Evolutionary conservation across 495 filamentous ascomycete species (phyloP).

Genomic region (Penicillium goetzii): DNA sequence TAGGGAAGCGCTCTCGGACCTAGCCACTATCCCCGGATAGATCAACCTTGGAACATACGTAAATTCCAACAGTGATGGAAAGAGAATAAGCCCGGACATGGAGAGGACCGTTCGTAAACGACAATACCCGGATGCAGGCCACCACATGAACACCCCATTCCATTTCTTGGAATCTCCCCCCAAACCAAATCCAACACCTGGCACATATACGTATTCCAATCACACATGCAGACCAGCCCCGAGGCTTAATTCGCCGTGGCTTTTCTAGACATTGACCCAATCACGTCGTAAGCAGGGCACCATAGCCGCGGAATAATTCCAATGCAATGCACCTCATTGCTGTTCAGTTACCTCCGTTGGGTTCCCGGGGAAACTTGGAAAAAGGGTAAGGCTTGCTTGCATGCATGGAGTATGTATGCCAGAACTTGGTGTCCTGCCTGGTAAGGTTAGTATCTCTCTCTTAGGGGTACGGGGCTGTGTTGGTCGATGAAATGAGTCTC

Average conservation of each 20-base stretch:
- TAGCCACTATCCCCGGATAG: neutral
- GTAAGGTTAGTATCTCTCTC: neutral
- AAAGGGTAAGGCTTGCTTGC: slow-evolving; percentile 6
- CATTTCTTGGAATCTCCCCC: neutral
- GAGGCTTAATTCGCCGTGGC: neutral
- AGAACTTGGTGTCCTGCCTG: neutral
- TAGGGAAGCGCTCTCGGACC: neutral
- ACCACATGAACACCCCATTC: neutral
- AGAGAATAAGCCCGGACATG: neutral
- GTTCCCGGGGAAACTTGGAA: neutral
- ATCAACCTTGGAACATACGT: neutral
- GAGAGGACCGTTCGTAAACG: neutral
- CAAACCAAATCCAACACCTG: neutral
- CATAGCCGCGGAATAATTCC: neutral
- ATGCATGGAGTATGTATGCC: neutral
- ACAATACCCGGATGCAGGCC: neutral
- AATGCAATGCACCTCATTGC: slow-evolving; percentile 1
- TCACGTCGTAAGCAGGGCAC: neutral
- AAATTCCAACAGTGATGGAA: neutral
- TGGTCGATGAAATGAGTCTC: neutral
- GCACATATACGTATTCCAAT: neutral
- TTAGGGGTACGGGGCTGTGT: neutral
- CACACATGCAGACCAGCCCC: neutral
- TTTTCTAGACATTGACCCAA: neutral
- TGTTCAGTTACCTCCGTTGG: neutral